A percentile compares a stretch with the other conserved stretches of the same genome.
Conservation (phyloP, 2,329 filamentous ascomycete species). For the Teratosphaeria viscida region DNA sequence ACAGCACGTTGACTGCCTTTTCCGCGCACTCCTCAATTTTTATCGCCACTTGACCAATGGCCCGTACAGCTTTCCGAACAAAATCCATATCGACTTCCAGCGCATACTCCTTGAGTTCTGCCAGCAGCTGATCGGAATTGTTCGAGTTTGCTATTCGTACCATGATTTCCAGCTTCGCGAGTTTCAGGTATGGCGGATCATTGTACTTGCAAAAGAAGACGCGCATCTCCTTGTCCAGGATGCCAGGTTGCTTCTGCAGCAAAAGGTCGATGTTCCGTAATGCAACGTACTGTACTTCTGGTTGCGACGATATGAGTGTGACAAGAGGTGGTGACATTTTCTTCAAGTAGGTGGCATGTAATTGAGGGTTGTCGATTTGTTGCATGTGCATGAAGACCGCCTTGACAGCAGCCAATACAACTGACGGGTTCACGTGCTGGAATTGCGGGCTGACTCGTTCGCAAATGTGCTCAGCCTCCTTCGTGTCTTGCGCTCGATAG, state of each 20-base stretch:
- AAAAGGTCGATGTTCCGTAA: slow-evolving; percentile 92
- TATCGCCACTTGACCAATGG: slow-evolving; percentile 95
- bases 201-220: slow-evolving; percentile 99
- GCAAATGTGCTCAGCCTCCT: slow-evolving; percentile 96
- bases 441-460: slow-evolving; percentile 94
- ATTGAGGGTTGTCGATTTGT: slow-evolving; percentile 58
- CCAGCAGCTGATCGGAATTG: slow-evolving; percentile 88
- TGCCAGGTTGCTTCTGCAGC: slow-evolving; percentile 90
- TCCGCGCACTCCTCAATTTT: slow-evolving; percentile 94
- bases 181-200: slow-evolving; percentile 92
- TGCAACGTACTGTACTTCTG: slow-evolving; percentile 96
- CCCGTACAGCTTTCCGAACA: slow-evolving; percentile 83
- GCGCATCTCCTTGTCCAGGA: slow-evolving; percentile 90
- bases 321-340: slow-evolving; percentile 98
- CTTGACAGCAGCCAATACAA: slow-evolving; percentile 95
- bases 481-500: slow-evolving; percentile 76
- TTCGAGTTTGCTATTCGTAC: slow-evolving; percentile 95
- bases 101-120: slow-evolving; percentile 93
- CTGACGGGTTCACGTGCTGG: slow-evolving; percentile 94
- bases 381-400: slow-evolving; percentile 96
- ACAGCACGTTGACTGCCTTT: slow-evolving; percentile 85
- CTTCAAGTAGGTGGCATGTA: slow-evolving; percentile 78
- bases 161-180: slow-evolving; percentile 98
- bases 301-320: slow-evolving; percentile 86
- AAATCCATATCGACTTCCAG: slow-evolving; percentile 99